These are phyloP conservation scores for Neonectria neomacrospora DNA, from an alignment of 2,329 filamentous ascomycete species.

Conservation along the genomic window DNA sequence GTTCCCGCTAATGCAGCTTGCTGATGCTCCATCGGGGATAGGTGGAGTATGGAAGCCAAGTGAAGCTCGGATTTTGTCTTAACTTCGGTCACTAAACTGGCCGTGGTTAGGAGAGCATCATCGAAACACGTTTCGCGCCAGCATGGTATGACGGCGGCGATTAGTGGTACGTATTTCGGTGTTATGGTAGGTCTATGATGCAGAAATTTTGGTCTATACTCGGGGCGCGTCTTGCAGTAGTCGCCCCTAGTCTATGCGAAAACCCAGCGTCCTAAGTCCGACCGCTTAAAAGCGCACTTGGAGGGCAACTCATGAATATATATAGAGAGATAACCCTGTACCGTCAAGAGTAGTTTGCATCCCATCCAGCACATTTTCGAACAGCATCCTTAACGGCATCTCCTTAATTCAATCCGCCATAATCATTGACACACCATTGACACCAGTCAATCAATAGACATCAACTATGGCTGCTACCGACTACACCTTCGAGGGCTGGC, in stretches of 20 bases:
- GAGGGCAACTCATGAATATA: neutral
- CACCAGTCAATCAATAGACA: no score
- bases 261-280: conserved; percentile 12
- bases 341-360: neutral
- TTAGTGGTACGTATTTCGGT: conserved; percentile 1
- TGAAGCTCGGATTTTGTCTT: neutral
- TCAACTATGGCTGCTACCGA: conserved; percentile 12
- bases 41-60: conserved; percentile 9
- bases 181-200: neutral
- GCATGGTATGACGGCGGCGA: conserved; percentile 14
- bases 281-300: neutral
- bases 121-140: neutral
- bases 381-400: neutral
- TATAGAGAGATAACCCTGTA: neutral
- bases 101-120: conserved; percentile 1
- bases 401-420: no score
- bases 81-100: conserved; percentile 10
- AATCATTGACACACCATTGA: neutral
- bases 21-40: conserved; percentile 19
- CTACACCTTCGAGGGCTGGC: conserved; percentile 51
- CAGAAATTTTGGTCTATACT: neutral
- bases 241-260: neutral
- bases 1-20: conserved; percentile 23
- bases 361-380: neutral
- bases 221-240: neutral